A percentile compares a stretch with the other conserved stretches of the same genome.
Evolutionary conservation across 257 asterid genomes (phyloP).

Genomic region (Solanum rostratum): DNA sequence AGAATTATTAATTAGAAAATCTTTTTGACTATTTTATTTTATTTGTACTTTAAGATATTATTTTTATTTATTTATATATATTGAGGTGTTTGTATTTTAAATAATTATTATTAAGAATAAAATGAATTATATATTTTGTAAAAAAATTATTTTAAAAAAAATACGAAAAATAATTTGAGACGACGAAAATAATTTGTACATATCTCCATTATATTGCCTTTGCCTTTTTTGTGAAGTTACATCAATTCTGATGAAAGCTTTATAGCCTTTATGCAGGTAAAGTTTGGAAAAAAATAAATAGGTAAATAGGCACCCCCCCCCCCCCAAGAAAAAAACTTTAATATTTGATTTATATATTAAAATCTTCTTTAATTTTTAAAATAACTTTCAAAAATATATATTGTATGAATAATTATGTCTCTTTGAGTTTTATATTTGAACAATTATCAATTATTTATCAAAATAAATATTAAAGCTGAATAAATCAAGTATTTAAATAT

Average conservation of each 20-base stretch:
- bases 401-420: too few relatives aligned
- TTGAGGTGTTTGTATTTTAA: not conserved
- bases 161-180: not conserved
- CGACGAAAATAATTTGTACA: not conserved
- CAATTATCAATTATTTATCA: too few relatives aligned
- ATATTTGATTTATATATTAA: too few relatives aligned
- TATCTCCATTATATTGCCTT: not conserved
- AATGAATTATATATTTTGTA: not conserved
- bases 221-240: constrained; percentile 9
- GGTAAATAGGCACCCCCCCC: not conserved
- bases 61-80: not conserved
- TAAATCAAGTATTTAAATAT: too few relatives aligned
- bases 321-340: too few relatives aligned
- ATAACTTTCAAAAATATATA: too few relatives aligned
- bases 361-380: too few relatives aligned
- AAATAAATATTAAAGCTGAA: too few relatives aligned
- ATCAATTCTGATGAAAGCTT: constrained; percentile 3
- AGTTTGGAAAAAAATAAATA: not conserved
- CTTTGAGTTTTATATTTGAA: too few relatives aligned
- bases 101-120: not conserved
- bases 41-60: not conserved
- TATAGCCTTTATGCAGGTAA: not conserved
- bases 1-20: not conserved
- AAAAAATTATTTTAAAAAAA: not conserved
- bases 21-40: not conserved